These are phyloP conservation scores for Globisporangium radiosum DNA, from an alignment of 352 stramenopile genomes.

Conservation along the genomic window DNA sequence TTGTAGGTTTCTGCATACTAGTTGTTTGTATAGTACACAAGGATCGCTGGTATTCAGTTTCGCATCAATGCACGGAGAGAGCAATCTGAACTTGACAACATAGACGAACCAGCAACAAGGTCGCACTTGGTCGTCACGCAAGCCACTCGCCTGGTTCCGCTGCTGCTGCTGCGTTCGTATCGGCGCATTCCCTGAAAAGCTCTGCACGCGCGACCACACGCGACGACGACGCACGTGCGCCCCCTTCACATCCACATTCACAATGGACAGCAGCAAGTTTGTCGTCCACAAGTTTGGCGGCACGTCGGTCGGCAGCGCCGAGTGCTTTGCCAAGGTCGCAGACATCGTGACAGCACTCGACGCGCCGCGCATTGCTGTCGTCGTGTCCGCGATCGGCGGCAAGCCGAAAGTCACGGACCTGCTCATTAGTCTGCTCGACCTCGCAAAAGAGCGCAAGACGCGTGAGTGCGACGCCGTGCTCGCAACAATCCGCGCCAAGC, in stretches of 20 bases:
- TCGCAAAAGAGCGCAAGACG: constrained; percentile 81
- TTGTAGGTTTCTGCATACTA: no score
- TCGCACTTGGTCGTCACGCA: no score
- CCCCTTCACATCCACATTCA: background rate
- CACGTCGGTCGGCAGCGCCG: constrained; percentile 90
- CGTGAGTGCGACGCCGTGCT: constrained; percentile 67
- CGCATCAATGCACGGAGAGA: no score
- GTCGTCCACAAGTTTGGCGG: constrained; percentile 98
- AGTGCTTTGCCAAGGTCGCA: constrained; percentile 86
- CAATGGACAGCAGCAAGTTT: constrained; percentile 35
- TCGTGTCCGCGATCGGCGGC: constrained; percentile 94
- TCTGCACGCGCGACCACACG: background rate
- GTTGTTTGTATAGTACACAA: no score
- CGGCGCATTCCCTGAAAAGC: background rate
- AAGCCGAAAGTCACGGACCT: constrained; percentile 96
- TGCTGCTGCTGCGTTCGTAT: no score
- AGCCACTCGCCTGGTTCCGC: no score
- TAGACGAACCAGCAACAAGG: no score
- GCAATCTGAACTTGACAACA: no score
- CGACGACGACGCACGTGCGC: background rate
- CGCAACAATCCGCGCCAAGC: constrained; percentile 68
- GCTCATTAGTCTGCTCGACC: constrained; percentile 86
- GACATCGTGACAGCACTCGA: constrained; percentile 52
- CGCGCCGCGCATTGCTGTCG: constrained; percentile 64
- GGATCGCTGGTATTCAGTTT: no score